Evolutionary conservation across 306 rosid genomes (phyloP).

Genomic region (Phaseolus lunatus): DNA sequence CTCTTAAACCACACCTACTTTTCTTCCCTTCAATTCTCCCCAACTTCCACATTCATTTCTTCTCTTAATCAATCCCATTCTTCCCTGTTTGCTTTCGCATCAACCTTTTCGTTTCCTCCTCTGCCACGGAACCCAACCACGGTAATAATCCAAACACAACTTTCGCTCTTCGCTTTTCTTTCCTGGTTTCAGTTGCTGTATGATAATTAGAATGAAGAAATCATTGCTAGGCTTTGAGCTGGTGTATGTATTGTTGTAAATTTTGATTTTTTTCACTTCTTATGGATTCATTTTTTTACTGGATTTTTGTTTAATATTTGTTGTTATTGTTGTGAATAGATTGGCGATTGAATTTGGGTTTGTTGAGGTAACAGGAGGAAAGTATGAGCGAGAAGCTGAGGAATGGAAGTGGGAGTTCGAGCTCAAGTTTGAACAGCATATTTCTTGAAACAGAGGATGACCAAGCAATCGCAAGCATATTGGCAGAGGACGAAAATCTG

Average conservation of each 20-base stretch:
- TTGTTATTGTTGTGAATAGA: not conserved
- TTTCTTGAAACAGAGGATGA: slow-evolving; percentile 90
- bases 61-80: not conserved
- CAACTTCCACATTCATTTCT: not conserved
- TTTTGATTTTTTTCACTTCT: too few relatives aligned
- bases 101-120: not conserved
- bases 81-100: not conserved
- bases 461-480: slow-evolving; percentile 78
- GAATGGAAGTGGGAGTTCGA: slow-evolving; percentile 86
- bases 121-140: not conserved
- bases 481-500: slow-evolving; percentile 67
- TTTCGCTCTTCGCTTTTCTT: not conserved
- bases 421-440: slow-evolving; percentile 87
- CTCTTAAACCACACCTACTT: not conserved
- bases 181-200: not conserved
- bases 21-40: not conserved
- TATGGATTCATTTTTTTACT: not conserved
- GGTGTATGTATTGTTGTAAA: too few relatives aligned
- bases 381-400: slow-evolving; percentile 70
- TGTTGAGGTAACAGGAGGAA: slow-evolving; percentile 21
- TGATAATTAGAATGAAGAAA: not conserved
- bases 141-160: not conserved
- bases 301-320: not conserved
- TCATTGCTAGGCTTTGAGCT: too few relatives aligned
- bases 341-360: not conserved